These are phyloP conservation scores for Colletotrichum cordylinicola DNA, from an alignment of 2,329 filamentous ascomycete genomes.

Conservation along the genomic window DNA sequence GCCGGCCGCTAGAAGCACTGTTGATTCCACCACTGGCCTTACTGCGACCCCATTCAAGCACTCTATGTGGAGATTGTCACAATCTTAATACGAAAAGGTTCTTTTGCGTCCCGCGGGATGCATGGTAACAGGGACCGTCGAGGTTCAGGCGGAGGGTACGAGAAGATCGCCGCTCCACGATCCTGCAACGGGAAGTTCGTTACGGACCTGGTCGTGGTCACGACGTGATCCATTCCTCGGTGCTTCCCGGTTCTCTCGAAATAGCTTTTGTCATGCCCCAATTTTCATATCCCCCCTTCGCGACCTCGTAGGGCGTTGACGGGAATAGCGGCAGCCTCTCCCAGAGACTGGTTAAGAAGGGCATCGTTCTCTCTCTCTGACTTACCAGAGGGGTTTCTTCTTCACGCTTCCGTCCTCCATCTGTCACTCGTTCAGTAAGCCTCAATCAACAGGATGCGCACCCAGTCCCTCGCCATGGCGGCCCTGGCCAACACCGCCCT, in stretches of 20 bases:
- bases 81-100: constrained; percentile 11
- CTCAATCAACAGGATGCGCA: background rate
- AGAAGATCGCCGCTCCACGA: background rate
- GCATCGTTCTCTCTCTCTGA: background rate
- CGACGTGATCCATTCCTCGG: background rate
- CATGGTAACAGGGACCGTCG: background rate
- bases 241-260: background rate
- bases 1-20: background rate
- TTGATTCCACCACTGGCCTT: background rate
- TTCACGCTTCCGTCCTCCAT: background rate
- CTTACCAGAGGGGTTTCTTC: background rate
- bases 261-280: background rate
- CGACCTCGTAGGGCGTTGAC: background rate
- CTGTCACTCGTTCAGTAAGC: background rate
- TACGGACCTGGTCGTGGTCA: background rate
- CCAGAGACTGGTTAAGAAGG: background rate
- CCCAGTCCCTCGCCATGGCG: background rate
- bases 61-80: background rate
- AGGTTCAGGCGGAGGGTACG: background rate
- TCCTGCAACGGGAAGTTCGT: background rate
- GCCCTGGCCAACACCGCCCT: constrained; percentile 2
- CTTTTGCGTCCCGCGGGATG: background rate
- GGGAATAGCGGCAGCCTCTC: background rate
- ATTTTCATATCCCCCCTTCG: background rate
- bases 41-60: background rate